Conservation (phyloP, 2,329 filamentous ascomycete genomes). For the Aureobasidium pullulans region DNA sequence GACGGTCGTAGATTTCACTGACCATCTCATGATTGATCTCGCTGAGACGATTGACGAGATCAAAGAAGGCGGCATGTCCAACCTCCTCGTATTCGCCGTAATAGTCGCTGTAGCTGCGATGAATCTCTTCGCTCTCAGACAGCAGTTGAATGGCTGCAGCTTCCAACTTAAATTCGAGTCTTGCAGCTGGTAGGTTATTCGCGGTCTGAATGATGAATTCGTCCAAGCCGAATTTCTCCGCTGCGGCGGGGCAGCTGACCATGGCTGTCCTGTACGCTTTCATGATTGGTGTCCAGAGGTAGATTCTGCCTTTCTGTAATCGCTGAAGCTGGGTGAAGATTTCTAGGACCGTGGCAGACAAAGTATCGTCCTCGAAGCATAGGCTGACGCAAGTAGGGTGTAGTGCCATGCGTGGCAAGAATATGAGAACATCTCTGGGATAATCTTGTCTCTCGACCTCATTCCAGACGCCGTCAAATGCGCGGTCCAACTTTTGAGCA, state of each 20-base stretch:
- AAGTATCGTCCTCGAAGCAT: slow-evolving; percentile 14
- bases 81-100: slow-evolving; percentile 37
- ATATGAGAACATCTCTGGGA: slow-evolving; percentile 32
- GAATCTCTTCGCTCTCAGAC: slow-evolving; percentile 23
- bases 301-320: slow-evolving; percentile 24
- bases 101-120: slow-evolving; percentile 33
- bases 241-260: slow-evolving; percentile 22
- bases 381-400: slow-evolving; percentile 26
- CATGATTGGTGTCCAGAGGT: slow-evolving; percentile 25
- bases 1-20: slow-evolving; percentile 26
- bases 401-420: slow-evolving; percentile 32
- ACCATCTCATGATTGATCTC: slow-evolving; percentile 20
- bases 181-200: slow-evolving; percentile 34
- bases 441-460: slow-evolving; percentile 43
- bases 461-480: slow-evolving; percentile 35
- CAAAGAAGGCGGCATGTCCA: slow-evolving; percentile 39
- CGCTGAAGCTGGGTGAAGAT: slow-evolving; percentile 14
- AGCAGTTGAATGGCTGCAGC: slow-evolving; percentile 29
- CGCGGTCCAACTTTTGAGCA: slow-evolving; percentile 6
- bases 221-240: slow-evolving; percentile 29
- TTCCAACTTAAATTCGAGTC: slow-evolving; percentile 40
- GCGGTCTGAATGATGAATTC: slow-evolving; percentile 34
- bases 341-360: slow-evolving; percentile 8
- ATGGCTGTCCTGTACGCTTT: slow-evolving; percentile 20
- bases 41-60: slow-evolving; percentile 36